phyloP scores from a whole-genome alignment of 345 rosid species.

The Nasturtium officinale region DNA sequence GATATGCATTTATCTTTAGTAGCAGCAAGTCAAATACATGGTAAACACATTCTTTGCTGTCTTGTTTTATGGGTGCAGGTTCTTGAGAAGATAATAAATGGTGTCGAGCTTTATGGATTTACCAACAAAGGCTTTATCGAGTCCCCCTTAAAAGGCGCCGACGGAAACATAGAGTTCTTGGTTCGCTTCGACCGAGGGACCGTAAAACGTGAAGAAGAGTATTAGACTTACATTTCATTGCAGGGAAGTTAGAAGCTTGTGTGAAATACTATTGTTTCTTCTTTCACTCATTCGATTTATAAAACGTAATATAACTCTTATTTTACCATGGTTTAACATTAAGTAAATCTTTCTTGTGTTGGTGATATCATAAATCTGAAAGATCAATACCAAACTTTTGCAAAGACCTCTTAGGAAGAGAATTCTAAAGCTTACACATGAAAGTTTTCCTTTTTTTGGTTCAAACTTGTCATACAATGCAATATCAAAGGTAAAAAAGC shows the following conservation, averaged over 20 bases:
- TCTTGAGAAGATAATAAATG: conserved; percentile 71
- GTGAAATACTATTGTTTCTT: conserved; percentile 11
- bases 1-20: background rate
- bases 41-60: background rate
- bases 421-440: background rate
- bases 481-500: background rate
- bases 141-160: conserved; percentile 92
- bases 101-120: conserved; percentile 76
- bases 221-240: conserved; percentile 13
- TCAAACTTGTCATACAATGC: background rate
- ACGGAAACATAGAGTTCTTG: conserved; percentile 89
- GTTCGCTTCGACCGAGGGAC: conserved; percentile 59
- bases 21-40: background rate
- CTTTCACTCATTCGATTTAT: conserved; percentile 21
- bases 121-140: conserved; percentile 75
- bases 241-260: background rate
- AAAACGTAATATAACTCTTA: background rate
- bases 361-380: conserved; percentile 4
- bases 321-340: background rate
- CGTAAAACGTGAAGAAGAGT: conserved; percentile 40
- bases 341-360: background rate
- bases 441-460: background rate
- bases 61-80: conserved; percentile 54
- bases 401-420: background rate
- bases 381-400: background rate